These are phyloP conservation scores for Inosperma sp. DNA, from an alignment of 768 basidiomycete species.

Conservation along the genomic window DNA sequence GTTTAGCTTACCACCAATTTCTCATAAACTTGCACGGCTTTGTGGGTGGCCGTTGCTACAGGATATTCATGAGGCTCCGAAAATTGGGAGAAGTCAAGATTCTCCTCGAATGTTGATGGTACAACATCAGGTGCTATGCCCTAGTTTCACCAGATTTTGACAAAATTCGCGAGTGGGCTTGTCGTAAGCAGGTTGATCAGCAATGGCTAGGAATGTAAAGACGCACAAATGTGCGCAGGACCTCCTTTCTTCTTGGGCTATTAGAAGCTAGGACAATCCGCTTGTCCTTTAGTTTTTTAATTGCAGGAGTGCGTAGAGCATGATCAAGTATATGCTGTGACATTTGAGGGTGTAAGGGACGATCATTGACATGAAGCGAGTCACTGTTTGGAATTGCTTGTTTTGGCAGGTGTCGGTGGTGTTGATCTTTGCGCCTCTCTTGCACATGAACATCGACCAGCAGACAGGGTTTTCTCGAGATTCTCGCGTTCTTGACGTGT, in stretches of 20 bases:
- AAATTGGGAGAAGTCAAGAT: constrained; percentile 64
- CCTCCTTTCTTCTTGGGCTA: constrained; percentile 81
- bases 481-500: not conserved
- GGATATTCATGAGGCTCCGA: constrained; percentile 47
- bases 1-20: constrained; percentile 29
- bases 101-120: constrained; percentile 64
- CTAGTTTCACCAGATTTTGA: constrained; percentile 21
- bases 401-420: too few species aligned
- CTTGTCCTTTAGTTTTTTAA: constrained; percentile 67
- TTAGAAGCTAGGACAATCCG: constrained; percentile 82
- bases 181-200: constrained; percentile 27
- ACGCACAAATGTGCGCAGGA: constrained; percentile 71
- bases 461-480: not conserved
- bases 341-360: constrained; percentile 16
- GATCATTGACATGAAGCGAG: not conserved
- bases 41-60: constrained; percentile 36
- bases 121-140: constrained; percentile 41
- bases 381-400: not conserved
- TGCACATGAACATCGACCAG: not conserved
- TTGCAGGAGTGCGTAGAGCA: constrained; percentile 56
- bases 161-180: too few species aligned
- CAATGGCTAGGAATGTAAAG: not conserved
- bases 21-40: constrained; percentile 37
- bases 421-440: not conserved
- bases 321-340: constrained; percentile 53